Base-by-base conservation (phyloP, 139 green algal genomes). In the Monoraphidium neglectum region DNA sequence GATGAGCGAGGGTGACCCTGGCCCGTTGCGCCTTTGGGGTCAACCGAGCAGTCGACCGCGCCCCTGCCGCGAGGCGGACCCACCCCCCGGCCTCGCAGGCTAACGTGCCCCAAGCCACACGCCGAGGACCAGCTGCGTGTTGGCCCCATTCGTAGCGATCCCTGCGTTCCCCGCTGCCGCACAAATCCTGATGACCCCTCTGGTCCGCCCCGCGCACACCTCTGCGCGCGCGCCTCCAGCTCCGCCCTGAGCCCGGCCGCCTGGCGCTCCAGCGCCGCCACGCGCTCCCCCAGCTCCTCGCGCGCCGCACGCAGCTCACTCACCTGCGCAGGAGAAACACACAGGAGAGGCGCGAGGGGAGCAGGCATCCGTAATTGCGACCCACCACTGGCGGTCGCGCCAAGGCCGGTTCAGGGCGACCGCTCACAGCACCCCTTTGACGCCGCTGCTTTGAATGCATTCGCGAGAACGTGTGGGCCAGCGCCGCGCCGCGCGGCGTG, bases 231-330 rank as follows among this genome's bases (percentile, higher is more conserved):
- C 47, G 47, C 70, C 47, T 79, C 73, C 1, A 79, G 64, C 35
- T 79, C 73, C 5, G 65, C 60, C 65, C 69, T 66, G 63, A 80
- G 53, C 32, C 63, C 75, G 54, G 65, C n/a, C 2, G 37, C 33
- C 32, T 75, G 75, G 30, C 13, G 57, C 49, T n/a, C 54, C 26
- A 80, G 66, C 0, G 35, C 53, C n/a, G 75, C 54, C 53, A 68
- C 36, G 8, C 68, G 63, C n/a, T 51, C n/a, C 28, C 64, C 38
- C 36, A 80, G 36, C 51, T 80, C 75, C 37, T 80, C 75, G 26
- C 75, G 75, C 66, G 66, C 49, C 10, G 35, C 38, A 2, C 66
- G 65, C 10, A 61, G 61, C 38, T 80, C 75, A n/a, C 49, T 37
- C 12, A 80, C 63, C 72, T 78, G 72, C 72, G 69, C 3, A 12